phyloP scores from a whole-genome alignment of 2,329 filamentous ascomycete species.

The Aspergillus tanneri region DNA sequence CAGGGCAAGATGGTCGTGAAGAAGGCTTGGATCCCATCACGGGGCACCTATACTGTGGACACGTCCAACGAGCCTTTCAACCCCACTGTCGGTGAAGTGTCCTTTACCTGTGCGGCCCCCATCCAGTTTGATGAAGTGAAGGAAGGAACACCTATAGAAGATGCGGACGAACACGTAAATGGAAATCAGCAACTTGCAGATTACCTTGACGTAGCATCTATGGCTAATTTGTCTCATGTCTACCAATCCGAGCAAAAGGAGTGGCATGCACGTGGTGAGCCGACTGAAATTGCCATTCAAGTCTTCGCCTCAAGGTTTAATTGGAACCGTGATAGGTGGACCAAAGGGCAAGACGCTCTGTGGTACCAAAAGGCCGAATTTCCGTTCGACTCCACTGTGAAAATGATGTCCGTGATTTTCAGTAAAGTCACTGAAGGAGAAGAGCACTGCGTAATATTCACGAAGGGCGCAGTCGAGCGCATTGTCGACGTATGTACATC shows the following conservation, averaged over 20 bases:
- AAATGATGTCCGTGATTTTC: conserved; percentile 71
- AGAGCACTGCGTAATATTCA: conserved; percentile 27
- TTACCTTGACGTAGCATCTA: conserved; percentile 60
- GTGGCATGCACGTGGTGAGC: conserved; percentile 64
- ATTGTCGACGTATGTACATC: conserved; percentile 60
- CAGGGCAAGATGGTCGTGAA: conserved; percentile 62
- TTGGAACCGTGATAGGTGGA: conserved; percentile 55
- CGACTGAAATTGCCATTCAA: conserved; percentile 69
- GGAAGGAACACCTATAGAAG: conserved; percentile 26
- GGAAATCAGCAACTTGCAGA: conserved; percentile 49
- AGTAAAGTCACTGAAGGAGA: conserved; percentile 21
- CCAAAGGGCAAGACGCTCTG: conserved; percentile 44
- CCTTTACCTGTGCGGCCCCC: conserved; percentile 32
- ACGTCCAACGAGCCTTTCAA: conserved; percentile 56
- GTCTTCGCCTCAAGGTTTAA: conserved; percentile 67
- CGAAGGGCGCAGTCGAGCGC: conserved; percentile 59
- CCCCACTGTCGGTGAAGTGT: conserved; percentile 51
- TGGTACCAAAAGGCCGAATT: conserved; percentile 64
- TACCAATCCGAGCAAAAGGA: conserved; percentile 52
- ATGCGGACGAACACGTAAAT: conserved; percentile 31
- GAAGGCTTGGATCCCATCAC: conserved; percentile 56
- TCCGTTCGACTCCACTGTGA: conserved; percentile 68
- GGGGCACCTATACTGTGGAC: conserved; percentile 56
- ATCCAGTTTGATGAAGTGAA: conserved; percentile 27
- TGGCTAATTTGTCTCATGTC: conserved; percentile 63